Base-by-base conservation (phyloP, 768 basidiomycete species). In the Naganishia antarctica region DNA sequence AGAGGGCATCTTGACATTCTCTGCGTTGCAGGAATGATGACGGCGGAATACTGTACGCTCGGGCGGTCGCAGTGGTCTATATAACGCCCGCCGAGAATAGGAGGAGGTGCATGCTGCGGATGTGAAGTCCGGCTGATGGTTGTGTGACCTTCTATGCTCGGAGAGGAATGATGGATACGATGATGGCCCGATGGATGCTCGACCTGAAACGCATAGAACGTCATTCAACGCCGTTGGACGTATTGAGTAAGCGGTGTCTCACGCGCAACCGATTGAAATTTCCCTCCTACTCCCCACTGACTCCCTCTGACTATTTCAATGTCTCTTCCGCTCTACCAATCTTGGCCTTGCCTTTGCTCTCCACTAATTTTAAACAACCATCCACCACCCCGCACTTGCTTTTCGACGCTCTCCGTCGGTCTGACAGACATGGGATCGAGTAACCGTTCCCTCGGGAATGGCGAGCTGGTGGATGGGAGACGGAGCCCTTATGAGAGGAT, bases 121-220 rank as follows among this genome's bases (percentile, higher is more conserved):
- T n/a, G 43, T 5, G 8, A 18, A 21, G 43, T 15, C 11, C 11
- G 13, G 43, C 6, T 21, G 43, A 44, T 44, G 43, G 43, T 44
- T 44, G 43, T 5, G n/a, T 15, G 43, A 44, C n/a, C 8, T 6
- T 44, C 43, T 18, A 44, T 21, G 31, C 31, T n/a, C 16, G 13
- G 9, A 34, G 31, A 37, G 9, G 23, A 41, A 34, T 57, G 21
- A 18, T 57, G 21, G 34, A 37, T 37, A 15, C 8, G 15, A 37
- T n/a, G n/a, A n/a, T n/a, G n/a, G n/a, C n/a, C n/a, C n/a, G n/a
- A n/a, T n/a, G n/a, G n/a, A n/a, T n/a, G n/a, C n/a, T n/a, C n/a
- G n/a, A 57, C 53, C 53, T 57, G 53, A 57, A 57, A 57, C 53
- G 53, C 53, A 57, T 57, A 57, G 53, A 57, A 41, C 21, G 23